A percentile compares a stretch with the other conserved stretches of the same genome.
Conservation (phyloP, 495 filamentous ascomycete genomes). For the Hypoxylon crocopeplum region DNA sequence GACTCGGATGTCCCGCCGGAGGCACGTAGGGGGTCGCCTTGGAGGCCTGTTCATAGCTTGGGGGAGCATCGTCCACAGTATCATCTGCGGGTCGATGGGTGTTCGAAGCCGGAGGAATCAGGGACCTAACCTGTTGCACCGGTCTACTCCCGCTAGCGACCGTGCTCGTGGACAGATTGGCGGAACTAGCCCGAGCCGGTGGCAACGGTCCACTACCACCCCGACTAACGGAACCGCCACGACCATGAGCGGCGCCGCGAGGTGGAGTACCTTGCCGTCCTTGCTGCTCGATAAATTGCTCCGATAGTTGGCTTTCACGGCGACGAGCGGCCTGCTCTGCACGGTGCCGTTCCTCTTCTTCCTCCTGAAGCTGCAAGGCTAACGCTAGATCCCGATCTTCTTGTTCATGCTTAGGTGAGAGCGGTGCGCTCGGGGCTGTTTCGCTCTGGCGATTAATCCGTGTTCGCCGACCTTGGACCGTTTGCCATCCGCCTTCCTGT, state of each 20-base stretch:
- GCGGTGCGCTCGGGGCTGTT: constrained; percentile 34
- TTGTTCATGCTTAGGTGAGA: constrained; percentile 60
- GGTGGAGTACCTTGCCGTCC: constrained; percentile 35
- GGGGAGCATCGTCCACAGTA: constrained; percentile 71
- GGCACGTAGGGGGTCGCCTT: constrained; percentile 68
- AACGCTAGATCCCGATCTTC: constrained; percentile 82
- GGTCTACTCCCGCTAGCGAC: constrained; percentile 24
- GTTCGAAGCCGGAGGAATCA: constrained; percentile 47
- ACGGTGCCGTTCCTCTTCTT: constrained; percentile 74
- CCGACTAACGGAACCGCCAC: constrained; percentile 32
- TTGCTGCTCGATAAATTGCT: constrained; percentile 66
- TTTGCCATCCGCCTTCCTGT: constrained; percentile 55
- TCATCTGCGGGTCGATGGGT: constrained; percentile 50
- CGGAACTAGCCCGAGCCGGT: constrained; percentile 28
- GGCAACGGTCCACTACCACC: constrained; percentile 24
- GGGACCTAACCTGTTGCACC: constrained; percentile 51
- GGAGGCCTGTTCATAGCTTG: constrained; percentile 82
- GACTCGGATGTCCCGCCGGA: constrained; percentile 63
- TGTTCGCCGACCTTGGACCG: constrained; percentile 51
- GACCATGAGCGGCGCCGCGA: constrained; percentile 26
- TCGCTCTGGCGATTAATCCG: constrained; percentile 38
- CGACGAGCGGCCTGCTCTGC: constrained; percentile 54
- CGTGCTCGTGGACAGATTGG: constrained; percentile 35
- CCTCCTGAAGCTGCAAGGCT: constrained; percentile 82
- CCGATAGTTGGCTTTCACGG: constrained; percentile 56